phyloP scores from a whole-genome alignment of 768 basidiomycete species.

The Dioszegia crocea region DNA sequence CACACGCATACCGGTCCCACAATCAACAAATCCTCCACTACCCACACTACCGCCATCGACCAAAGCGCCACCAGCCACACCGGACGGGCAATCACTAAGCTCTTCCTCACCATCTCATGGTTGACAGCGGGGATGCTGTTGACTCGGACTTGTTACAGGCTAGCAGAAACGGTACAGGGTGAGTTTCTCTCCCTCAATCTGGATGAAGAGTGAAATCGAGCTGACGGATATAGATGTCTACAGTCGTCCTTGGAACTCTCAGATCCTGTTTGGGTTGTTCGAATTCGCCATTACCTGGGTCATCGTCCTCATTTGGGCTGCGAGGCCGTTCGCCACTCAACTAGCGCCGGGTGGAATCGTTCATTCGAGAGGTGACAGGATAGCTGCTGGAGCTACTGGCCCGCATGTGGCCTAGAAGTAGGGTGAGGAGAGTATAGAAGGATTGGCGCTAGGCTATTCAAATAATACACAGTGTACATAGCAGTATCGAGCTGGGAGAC shows the following conservation, averaged over 20 bases:
- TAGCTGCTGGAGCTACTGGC: too few species aligned
- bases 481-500: too few species aligned
- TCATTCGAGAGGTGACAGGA: too few species aligned
- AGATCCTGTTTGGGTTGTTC: constrained; percentile 8
- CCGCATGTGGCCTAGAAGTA: too few species aligned
- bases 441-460: too few species aligned
- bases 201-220: not conserved
- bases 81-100: constrained; percentile 4
- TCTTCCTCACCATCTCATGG: constrained; percentile 3
- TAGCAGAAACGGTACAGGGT: constrained; percentile 9
- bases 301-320: constrained; percentile 11
- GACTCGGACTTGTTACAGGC: constrained; percentile 2
- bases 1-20: not conserved
- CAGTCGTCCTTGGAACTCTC: constrained; percentile 1
- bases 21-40: not conserved
- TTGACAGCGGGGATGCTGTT: constrained; percentile 11
- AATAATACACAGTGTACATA: too few species aligned
- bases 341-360: not conserved
- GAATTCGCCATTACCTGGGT: constrained; percentile 9
- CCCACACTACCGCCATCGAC: not conserved
- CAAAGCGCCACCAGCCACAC: not conserved
- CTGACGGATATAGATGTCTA: not conserved
- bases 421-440: too few species aligned
- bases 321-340: constrained; percentile 8
- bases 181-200: not conserved